Conservation (phyloP, 805 yeast species). For the Maudiozyma saulgeensis region DNA sequence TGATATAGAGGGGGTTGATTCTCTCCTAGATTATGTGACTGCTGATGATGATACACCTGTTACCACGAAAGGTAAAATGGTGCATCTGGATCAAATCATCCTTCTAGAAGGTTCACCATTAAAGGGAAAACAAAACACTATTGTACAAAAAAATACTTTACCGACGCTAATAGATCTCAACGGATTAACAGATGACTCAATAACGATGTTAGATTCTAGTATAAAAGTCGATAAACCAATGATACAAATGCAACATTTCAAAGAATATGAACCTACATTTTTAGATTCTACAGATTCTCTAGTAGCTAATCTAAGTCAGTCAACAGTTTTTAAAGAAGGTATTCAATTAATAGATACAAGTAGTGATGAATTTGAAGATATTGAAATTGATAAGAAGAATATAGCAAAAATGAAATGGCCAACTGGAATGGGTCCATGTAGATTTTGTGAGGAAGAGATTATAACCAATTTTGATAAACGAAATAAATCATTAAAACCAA, state of each 20-base stretch:
- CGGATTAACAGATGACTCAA: background rate
- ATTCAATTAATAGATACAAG: background rate
- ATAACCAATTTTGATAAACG: background rate
- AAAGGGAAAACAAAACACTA: background rate
- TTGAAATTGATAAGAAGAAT: too few species aligned
- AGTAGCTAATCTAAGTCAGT: background rate
- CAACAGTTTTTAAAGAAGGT: background rate
- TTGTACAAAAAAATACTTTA: background rate
- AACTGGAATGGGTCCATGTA: constrained; percentile 75
- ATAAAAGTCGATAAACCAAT: too few species aligned
- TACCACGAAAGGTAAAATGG: background rate
- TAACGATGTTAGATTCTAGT: too few species aligned
- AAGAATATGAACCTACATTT: background rate
- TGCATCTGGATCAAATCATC: background rate
- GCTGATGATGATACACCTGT: background rate
- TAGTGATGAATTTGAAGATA: background rate
- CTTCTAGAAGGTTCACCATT: background rate
- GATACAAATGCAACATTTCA: background rate
- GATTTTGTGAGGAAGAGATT: constrained; percentile 44
- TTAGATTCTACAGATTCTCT: background rate
- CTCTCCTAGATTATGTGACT: background rate
- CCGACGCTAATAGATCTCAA: background rate
- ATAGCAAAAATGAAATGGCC: background rate
- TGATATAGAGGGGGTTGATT: background rate
- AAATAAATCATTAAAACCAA: background rate